Conservation (phyloP, 163 green algal genomes). For the Coccomyxa subellipsoidea region DNA sequence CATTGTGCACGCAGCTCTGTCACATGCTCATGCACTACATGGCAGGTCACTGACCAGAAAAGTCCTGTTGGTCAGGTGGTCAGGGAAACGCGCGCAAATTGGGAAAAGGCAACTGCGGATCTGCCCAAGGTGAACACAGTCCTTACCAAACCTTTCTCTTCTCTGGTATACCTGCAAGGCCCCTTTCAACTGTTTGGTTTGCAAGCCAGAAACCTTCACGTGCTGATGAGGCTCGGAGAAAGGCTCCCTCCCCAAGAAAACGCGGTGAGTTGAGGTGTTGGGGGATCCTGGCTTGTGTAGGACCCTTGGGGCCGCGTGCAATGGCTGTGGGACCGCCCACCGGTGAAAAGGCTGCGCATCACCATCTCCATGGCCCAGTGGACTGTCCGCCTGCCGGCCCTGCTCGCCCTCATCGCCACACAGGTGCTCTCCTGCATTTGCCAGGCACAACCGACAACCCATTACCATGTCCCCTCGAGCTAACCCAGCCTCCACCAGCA, state of each 20-base stretch:
- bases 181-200: background rate
- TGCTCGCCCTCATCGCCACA: slow-evolving; percentile 58
- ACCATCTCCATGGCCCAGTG: slow-evolving; percentile 59
- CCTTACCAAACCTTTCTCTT: too few relatives aligned
- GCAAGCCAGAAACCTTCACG: background rate
- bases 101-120: background rate
- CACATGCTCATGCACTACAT: background rate
- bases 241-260: too few relatives aligned
- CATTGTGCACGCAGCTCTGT: background rate
- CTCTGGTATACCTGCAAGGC: too few relatives aligned
- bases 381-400: slow-evolving; percentile 54
- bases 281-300: slow-evolving; percentile 7
- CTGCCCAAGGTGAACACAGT: slow-evolving; percentile 7
- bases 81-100: background rate
- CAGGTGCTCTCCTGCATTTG: slow-evolving; percentile 22
- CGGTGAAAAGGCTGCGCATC: slow-evolving; percentile 56
- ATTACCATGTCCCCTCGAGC: too few relatives aligned
- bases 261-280: background rate
- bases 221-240: too few relatives aligned
- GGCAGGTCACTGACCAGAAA: background rate
- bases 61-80: background rate
- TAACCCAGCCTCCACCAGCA: too few relatives aligned
- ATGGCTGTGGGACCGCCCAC: slow-evolving; percentile 60
- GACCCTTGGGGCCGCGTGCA: slow-evolving; percentile 46
- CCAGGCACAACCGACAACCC: background rate